Conservation (phyloP, 257 asterid genomes). For the Plectranthus barbatus region DNA sequence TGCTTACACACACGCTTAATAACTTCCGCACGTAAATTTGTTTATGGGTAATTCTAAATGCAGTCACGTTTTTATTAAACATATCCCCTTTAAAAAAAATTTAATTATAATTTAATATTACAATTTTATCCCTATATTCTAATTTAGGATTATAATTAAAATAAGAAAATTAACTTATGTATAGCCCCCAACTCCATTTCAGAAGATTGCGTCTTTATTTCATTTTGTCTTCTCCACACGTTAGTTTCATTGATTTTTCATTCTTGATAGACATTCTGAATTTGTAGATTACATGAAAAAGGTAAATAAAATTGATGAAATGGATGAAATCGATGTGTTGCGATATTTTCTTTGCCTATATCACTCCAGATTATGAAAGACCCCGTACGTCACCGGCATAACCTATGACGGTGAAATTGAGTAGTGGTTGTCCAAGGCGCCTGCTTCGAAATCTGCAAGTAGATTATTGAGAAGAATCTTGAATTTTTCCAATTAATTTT, state of each 20-base stretch:
- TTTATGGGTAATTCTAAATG: too few species aligned
- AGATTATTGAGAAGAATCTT: constrained; percentile 29
- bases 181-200: too few species aligned
- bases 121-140: too few species aligned
- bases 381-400: constrained; percentile 80
- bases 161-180: too few species aligned
- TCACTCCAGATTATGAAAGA: constrained; percentile 89
- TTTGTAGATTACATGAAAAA: background rate
- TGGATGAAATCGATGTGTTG: constrained; percentile 68
- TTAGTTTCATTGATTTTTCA: background rate
- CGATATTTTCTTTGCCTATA: constrained; percentile 80
- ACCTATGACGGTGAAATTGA: constrained; percentile 84
- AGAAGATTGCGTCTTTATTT: background rate
- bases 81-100: too few species aligned
- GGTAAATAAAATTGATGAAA: background rate
- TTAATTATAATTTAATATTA: too few species aligned
- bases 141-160: too few species aligned
- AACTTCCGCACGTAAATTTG: too few species aligned
- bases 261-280: background rate
- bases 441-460: constrained; percentile 10
- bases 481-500: constrained; percentile 35
- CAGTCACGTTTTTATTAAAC: too few species aligned
- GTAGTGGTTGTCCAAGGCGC: constrained; percentile 45
- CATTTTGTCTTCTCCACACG: background rate
- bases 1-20: too few species aligned